A percentile compares a stretch with the other conserved stretches of the same genome.
These are phyloP conservation scores for Cryptococcus sp. DNA, from an alignment of 1,284 basidiomycete genomes.

Conservation along the genomic window DNA sequence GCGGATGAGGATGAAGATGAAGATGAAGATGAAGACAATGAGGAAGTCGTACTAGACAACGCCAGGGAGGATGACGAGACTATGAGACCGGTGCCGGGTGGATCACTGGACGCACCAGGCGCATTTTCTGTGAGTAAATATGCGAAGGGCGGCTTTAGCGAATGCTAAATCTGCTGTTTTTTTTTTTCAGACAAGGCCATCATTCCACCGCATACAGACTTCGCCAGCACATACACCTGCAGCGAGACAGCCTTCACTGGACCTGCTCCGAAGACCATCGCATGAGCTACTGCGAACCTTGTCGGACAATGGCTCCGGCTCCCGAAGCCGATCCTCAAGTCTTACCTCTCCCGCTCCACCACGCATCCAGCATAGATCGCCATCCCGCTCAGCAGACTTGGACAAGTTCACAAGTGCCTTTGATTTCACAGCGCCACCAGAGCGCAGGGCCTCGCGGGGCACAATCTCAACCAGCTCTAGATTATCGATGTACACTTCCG, in stretches of 20 bases:
- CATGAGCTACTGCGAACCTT: constrained; percentile 12
- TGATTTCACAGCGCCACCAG: constrained; percentile 8
- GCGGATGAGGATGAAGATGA: constrained; percentile 31
- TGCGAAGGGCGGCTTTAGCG: not conserved
- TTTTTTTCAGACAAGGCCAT: constrained; percentile 5
- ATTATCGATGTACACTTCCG: constrained; percentile 14
- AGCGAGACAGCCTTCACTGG: constrained; percentile 5
- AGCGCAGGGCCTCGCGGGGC: constrained; percentile 2
- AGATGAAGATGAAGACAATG: constrained; percentile 39
- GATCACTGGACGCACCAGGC: constrained; percentile 3
- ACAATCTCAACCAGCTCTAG: constrained; percentile 7
- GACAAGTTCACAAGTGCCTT: constrained; percentile 40
- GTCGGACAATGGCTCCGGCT: constrained; percentile 16
- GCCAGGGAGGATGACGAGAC: constrained; percentile 48
- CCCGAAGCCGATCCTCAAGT: constrained; percentile 37
- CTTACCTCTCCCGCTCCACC: constrained; percentile 40
- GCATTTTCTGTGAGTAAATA: constrained; percentile 16
- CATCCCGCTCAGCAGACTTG: constrained; percentile 47
- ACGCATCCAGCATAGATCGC: constrained; percentile 34
- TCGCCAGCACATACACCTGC: constrained; percentile 10
- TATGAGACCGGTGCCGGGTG: constrained; percentile 48
- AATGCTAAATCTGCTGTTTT: not conserved
- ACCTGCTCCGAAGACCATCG: constrained; percentile 12
- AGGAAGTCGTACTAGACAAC: constrained; percentile 39
- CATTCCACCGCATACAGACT: constrained; percentile 18